Evolutionary conservation across 2,329 filamentous ascomycete species (phyloP).

Genomic region (Davidsoniella australis): DNA sequence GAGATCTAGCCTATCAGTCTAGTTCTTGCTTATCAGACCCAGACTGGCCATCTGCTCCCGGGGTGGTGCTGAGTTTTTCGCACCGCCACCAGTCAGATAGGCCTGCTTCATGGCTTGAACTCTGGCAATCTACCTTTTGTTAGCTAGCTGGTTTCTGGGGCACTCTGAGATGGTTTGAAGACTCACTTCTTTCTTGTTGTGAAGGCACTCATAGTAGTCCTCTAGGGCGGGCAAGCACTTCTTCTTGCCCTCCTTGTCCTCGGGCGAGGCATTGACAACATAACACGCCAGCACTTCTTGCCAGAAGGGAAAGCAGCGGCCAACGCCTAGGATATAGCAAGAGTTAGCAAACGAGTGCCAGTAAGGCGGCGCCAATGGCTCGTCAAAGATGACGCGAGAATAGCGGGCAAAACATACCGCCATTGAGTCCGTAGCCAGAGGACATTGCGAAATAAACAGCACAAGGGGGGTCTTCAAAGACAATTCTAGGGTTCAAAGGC

Average conservation of each 20-base stretch:
- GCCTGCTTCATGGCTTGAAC: conserved; percentile 64
- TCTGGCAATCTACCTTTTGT: conserved; percentile 48
- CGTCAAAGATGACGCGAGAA: background rate
- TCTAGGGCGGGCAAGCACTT: conserved; percentile 77
- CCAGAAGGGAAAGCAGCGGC: conserved; percentile 97
- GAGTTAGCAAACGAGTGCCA: background rate
- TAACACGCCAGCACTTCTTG: conserved; percentile 98
- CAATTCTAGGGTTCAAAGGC: background rate
- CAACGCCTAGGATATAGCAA: conserved; percentile 29
- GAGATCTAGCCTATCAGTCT: conserved; percentile 33
- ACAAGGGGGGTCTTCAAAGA: background rate
- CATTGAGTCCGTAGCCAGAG: conserved; percentile 67
- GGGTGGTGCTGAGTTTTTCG: conserved; percentile 62
- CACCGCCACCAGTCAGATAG: conserved; percentile 26
- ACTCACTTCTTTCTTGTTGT: conserved; percentile 95
- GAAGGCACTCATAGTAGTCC: conserved; percentile 97
- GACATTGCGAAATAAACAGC: conserved; percentile 35
- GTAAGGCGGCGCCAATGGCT: background rate
- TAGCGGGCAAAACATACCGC: conserved; percentile 35
- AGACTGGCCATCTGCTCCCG: conserved; percentile 77
- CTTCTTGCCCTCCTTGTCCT: conserved; percentile 65
- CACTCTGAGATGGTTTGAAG: background rate
- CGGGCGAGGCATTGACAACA: conserved; percentile 73
- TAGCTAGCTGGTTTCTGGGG: background rate
- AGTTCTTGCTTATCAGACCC: conserved; percentile 68